Conservation (phyloP, 2,329 filamentous ascomycete species). For the Immersiporthe knoxdaviesiana region DNA sequence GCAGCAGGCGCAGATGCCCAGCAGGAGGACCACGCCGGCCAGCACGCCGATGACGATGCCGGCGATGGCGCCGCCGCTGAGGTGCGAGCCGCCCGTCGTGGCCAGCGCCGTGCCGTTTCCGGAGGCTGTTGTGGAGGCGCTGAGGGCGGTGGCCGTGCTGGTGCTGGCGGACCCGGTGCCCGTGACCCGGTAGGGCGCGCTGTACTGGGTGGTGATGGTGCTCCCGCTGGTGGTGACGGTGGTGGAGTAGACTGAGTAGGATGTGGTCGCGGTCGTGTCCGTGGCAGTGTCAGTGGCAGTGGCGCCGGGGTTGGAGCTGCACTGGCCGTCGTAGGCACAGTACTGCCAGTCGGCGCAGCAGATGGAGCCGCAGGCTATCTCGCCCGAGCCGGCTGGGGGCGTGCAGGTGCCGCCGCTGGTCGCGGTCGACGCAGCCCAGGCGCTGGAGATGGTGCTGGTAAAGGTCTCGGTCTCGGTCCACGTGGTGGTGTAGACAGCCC, state of each 20-base stretch:
- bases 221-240: slow-evolving; percentile 49
- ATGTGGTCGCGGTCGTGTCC: slow-evolving; percentile 49
- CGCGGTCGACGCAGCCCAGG: slow-evolving; percentile 49
- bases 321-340: slow-evolving; percentile 64
- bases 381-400: slow-evolving; percentile 50
- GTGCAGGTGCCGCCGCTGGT: slow-evolving; percentile 53
- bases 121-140: slow-evolving; percentile 47
- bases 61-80: slow-evolving; percentile 76
- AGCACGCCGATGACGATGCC: slow-evolving; percentile 79
- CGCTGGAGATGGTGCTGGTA: slow-evolving; percentile 62
- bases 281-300: slow-evolving; percentile 41
- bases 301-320: slow-evolving; percentile 51
- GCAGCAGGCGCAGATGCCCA: slow-evolving; percentile 76
- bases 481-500: slow-evolving; percentile 54
- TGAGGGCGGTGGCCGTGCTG: slow-evolving; percentile 57
- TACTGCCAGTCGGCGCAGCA: slow-evolving; percentile 74
- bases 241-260: slow-evolving; percentile 31
- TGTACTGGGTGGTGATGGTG: slow-evolving; percentile 59
- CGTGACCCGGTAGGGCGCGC: slow-evolving; percentile 54
- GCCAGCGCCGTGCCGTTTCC: slow-evolving; percentile 43
- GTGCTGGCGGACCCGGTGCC: slow-evolving; percentile 52
- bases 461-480: slow-evolving; percentile 64
- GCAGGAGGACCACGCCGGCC: slow-evolving; percentile 66
- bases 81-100: slow-evolving; percentile 41
- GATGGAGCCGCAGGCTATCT: slow-evolving; percentile 67